phyloP scores from a whole-genome alignment of 495 filamentous ascomycete genomes.

The Penicillium subrubescens region DNA sequence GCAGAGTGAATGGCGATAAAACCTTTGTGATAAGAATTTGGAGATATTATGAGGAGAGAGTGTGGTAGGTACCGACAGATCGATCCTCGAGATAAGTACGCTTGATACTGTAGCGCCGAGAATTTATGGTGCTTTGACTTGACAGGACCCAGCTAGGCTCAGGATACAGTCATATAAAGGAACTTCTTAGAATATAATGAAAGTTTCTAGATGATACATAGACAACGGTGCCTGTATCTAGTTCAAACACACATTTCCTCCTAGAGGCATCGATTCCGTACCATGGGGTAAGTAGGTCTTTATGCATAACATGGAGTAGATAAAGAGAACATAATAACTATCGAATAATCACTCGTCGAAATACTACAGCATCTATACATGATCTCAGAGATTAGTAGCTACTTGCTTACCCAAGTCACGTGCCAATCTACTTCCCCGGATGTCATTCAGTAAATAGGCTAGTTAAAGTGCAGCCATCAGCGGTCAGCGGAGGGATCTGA shows the following conservation, averaged over 20 bases:
- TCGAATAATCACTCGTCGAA: background rate
- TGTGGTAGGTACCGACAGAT: background rate
- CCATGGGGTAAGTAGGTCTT: background rate
- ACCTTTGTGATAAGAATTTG: no score
- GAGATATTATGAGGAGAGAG: no score
- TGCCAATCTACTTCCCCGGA: background rate
- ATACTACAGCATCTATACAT: background rate
- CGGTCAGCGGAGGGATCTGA: constrained; percentile 12
- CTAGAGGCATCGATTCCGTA: background rate
- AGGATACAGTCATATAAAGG: background rate
- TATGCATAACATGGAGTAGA: background rate
- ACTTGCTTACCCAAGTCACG: background rate
- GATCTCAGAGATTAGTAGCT: background rate
- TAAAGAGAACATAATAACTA: background rate
- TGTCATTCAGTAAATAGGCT: background rate
- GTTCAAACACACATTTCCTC: background rate
- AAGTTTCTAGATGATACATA: background rate
- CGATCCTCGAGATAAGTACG: background rate
- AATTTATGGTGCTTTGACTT: no score
- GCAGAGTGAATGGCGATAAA: no score
- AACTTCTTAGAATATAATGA: background rate
- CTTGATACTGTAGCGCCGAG: background rate
- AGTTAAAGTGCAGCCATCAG: background rate
- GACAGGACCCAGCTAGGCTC: background rate
- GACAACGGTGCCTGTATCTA: no score